These are phyloP conservation scores for Candida alai DNA, from an alignment of 805 yeast genomes.

Conservation along the genomic window DNA sequence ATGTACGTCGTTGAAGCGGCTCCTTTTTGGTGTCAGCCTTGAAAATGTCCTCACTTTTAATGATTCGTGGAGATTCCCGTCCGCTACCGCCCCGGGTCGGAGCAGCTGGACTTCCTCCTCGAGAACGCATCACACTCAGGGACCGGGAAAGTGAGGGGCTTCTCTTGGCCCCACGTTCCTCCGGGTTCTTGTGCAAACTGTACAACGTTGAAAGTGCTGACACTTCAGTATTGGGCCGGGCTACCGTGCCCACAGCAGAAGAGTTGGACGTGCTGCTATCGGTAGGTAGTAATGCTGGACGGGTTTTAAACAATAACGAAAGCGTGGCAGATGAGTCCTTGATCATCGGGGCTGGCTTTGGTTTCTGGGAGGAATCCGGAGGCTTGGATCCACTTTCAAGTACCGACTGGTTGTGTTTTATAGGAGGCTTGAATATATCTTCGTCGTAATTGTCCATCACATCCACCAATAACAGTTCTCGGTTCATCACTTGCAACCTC, in stretches of 20 bases:
- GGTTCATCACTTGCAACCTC: constrained; percentile 40
- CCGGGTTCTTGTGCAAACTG: constrained; percentile 28
- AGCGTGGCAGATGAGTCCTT: constrained; percentile 21
- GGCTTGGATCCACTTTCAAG: neutral
- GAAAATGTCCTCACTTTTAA: constrained; percentile 9
- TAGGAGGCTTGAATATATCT: constrained; percentile 41
- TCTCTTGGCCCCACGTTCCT: constrained; percentile 10
- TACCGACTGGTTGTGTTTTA: neutral
- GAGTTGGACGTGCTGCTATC: constrained; percentile 30
- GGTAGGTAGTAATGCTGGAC: constrained; percentile 13
- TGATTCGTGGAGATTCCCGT: constrained; percentile 8
- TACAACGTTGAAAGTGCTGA: constrained; percentile 39
- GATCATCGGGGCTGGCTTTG: neutral
- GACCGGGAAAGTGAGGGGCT: neutral
- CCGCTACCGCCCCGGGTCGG: constrained; percentile 3
- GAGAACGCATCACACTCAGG: neutral
- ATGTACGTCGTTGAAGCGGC: neutral
- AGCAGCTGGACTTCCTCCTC: neutral
- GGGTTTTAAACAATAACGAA: constrained; percentile 22
- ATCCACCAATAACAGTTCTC: constrained; percentile 43
- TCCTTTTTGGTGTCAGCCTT: neutral
- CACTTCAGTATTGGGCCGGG: constrained; percentile 21
- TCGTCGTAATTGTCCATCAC: constrained; percentile 70
- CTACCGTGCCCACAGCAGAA: constrained; percentile 35
- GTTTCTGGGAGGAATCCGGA: too few species aligned